These are phyloP conservation scores for Porcisia deanei DNA, from an alignment of 208 protist genomes.

Conservation along the genomic window DNA sequence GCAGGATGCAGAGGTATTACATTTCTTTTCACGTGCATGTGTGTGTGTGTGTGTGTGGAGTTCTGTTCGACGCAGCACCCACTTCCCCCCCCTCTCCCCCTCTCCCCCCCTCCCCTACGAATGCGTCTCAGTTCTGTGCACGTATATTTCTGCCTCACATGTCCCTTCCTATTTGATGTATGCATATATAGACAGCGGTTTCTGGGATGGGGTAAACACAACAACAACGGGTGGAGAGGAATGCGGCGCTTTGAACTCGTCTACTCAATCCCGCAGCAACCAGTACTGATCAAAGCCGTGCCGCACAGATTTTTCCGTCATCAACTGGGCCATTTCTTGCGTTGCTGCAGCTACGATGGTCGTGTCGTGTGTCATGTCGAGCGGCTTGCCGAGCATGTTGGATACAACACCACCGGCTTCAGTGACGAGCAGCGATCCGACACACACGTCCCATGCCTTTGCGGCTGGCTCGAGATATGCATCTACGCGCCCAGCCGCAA, in stretches of 20 bases:
- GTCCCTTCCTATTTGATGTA: no score
- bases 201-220: no score
- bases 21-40: neutral
- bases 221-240: no score
- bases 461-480: conserved; percentile 59
- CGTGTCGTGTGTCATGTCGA: conserved; percentile 52
- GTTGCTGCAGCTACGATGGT: conserved; percentile 60
- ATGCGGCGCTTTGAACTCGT: neutral
- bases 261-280: conserved; percentile 15
- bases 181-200: no score
- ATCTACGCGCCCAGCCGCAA: conserved; percentile 67
- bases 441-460: conserved; percentile 66
- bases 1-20: no score
- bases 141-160: neutral
- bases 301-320: conserved; percentile 29
- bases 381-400: conserved; percentile 51
- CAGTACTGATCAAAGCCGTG: conserved; percentile 49
- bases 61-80: neutral
- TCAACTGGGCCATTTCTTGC: conserved; percentile 29
- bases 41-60: conserved; percentile 1
- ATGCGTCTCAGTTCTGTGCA: neutral
- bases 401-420: conserved; percentile 70
- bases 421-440: conserved; percentile 60
- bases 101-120: neutral
- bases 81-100: neutral